Evolutionary conservation across 2,329 filamentous ascomycete genomes (phyloP).

Genomic region (Hypocrella siamensis): DNA sequence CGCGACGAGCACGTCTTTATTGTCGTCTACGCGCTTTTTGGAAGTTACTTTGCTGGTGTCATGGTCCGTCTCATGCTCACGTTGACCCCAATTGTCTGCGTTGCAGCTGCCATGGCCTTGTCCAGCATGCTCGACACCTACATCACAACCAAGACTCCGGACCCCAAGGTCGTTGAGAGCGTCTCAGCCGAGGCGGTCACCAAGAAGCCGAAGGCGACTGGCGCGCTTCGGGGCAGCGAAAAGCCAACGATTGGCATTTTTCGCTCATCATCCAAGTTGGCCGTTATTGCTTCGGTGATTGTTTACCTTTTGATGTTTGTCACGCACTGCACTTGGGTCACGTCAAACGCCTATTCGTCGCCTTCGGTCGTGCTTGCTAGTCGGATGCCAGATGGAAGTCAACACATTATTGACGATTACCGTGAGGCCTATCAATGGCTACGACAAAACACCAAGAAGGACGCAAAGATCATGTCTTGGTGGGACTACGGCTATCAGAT

Average conservation of each 20-base stretch:
- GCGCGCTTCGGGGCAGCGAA: conserved; percentile 51
- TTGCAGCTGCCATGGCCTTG: conserved; percentile 75
- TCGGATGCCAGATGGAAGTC: conserved; percentile 79
- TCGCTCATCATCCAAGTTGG: conserved; percentile 58
- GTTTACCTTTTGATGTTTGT: conserved; percentile 87
- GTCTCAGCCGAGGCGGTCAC: conserved; percentile 33
- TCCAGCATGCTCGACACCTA: conserved; percentile 85
- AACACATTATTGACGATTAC: conserved; percentile 99
- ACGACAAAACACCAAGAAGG: conserved; percentile 84
- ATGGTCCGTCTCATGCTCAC: conserved; percentile 99
- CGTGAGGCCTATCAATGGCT: conserved; percentile 99
- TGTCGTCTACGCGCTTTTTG: conserved; percentile 90
- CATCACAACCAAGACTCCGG: conserved; percentile 50
- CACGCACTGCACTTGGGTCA: conserved; percentile 97
- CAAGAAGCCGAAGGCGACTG: conserved; percentile 37
- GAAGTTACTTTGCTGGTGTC: conserved; percentile 96
- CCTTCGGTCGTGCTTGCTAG: conserved; percentile 93
- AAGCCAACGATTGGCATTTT: conserved; percentile 74
- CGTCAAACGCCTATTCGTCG: conserved; percentile 96
- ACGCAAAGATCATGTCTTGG: conserved; percentile 99
- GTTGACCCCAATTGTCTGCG: conserved; percentile 88
- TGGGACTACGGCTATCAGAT: conserved; percentile 99
- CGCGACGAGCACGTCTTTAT: conserved; percentile 96
- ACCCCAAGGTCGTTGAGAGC: conserved; percentile 28
- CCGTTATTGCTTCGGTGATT: conserved; percentile 57